Base-by-base conservation (phyloP, 2,329 filamentous ascomycete species). In the Trichophyton benhamiae region DNA sequence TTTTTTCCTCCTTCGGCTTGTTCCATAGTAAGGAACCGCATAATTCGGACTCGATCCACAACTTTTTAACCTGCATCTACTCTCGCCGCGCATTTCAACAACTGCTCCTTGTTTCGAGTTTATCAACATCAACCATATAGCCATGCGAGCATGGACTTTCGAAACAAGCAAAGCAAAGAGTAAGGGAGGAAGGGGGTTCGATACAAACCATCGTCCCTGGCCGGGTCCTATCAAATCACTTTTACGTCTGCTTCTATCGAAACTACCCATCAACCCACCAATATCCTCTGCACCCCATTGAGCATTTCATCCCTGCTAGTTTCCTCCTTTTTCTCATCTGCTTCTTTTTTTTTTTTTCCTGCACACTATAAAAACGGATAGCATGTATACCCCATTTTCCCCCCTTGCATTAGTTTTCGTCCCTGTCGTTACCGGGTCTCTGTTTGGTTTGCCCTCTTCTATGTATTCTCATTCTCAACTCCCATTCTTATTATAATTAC, bases 291-390 rank as follows among this genome's bases (percentile, higher is more conserved):
- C 49, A 5, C 49, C 27, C 20, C 33, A 25, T 55, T 49, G 46
- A 49, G 46, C 33, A 38, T 38, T 3, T 38, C 8, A 13, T 38
- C 11, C 11, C 33, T 38, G 33, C 33, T 38, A 11, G 2, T 11
- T 38, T 38, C 1, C 8, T 8, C 30, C 30, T 38, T 1, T 13
- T 13, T 38, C 2, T 13, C 6, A 7, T 38, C 13, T 25, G 11
- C 8, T 55, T 36, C 11, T 55, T 6, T 33, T 15, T 25, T 15
- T 25, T 36, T 2, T 33, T 22, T 30, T 53, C 17, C 49, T 55
- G 49, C 49, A 55, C 49, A 17, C 49, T 55, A 55, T 55, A 55
- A 55, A 55, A 55, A 55, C 49, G 49, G 49, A 58, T 58, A 44
- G 36, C 55, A 58, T 58, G 55, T 58, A 58, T 58, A 58, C 55